A percentile compares a stretch with the other conserved stretches of the same genome.
Conservation (phyloP, 805 yeast genomes). For the Cyberlindnera mycetangii region DNA sequence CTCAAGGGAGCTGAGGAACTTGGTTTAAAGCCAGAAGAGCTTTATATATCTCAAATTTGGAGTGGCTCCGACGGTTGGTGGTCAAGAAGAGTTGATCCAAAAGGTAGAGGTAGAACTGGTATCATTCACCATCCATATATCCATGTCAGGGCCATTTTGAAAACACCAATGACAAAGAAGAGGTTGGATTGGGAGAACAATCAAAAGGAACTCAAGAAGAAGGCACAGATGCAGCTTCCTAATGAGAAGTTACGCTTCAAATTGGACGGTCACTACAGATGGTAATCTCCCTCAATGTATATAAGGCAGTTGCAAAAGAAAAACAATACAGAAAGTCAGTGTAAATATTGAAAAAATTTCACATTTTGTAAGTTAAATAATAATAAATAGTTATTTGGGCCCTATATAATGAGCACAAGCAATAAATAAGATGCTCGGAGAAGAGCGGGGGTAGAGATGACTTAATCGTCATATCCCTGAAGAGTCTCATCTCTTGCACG, state of each 20-base stretch:
- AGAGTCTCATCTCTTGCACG: slow-evolving; percentile 46
- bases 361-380: neutral
- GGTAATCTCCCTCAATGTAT: slow-evolving; percentile 35
- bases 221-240: slow-evolving; percentile 50
- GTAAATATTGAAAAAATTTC: neutral
- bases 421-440: neutral
- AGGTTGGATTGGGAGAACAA: slow-evolving; percentile 60
- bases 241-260: slow-evolving; percentile 46
- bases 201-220: slow-evolving; percentile 43
- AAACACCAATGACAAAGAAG: slow-evolving; percentile 58
- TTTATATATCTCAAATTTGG: slow-evolving; percentile 84
- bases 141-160: slow-evolving; percentile 76
- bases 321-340: slow-evolving; percentile 9
- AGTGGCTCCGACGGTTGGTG: slow-evolving; percentile 84
- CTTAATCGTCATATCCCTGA: slow-evolving; percentile 54
- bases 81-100: slow-evolving; percentile 68
- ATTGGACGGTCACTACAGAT: slow-evolving; percentile 51
- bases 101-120: slow-evolving; percentile 91
- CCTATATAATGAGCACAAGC: too few relatives aligned
- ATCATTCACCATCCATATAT: slow-evolving; percentile 70
- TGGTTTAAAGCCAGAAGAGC: slow-evolving; percentile 48
- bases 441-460: neutral
- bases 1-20: slow-evolving; percentile 55
- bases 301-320: slow-evolving; percentile 1
- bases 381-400: slow-evolving; percentile 6